phyloP scores from a whole-genome alignment of 257 asterid species.

The Solanum medicagineum region DNA sequence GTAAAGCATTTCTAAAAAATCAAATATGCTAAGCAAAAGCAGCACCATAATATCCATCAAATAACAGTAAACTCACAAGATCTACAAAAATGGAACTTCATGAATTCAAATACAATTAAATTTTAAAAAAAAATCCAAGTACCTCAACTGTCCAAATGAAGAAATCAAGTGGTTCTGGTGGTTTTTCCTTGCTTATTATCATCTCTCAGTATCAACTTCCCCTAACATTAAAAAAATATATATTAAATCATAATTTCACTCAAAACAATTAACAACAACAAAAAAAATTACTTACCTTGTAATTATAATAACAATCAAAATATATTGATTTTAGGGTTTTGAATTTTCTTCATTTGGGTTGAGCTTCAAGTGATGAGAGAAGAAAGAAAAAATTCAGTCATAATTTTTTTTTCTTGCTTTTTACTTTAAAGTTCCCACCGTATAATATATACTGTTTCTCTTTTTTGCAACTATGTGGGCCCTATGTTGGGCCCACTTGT shows the following conservation, averaged over 20 bases:
- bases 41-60: neutral
- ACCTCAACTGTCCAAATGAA: constrained; percentile 1
- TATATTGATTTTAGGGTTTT: neutral
- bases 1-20: too few species aligned
- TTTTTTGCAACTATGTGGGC: neutral
- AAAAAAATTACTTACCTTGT: neutral
- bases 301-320: neutral
- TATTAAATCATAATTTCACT: neutral
- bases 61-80: neutral
- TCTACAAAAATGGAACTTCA: neutral
- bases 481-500: neutral
- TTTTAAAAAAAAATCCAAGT: neutral
- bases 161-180: neutral
- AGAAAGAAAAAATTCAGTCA: neutral
- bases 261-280: neutral
- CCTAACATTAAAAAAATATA: neutral
- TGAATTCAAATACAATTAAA: neutral
- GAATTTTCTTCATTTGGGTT: neutral
- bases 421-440: neutral
- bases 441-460: neutral
- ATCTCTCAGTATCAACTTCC: neutral
- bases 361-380: neutral
- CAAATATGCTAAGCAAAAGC: too few species aligned
- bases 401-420: neutral
- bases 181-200: neutral